Percentiles rank a stretch among this genome's conserved stretches.
phyloP scores from a whole-genome alignment of 2,329 filamentous ascomycete species.

The Trichoderma breve region DNA sequence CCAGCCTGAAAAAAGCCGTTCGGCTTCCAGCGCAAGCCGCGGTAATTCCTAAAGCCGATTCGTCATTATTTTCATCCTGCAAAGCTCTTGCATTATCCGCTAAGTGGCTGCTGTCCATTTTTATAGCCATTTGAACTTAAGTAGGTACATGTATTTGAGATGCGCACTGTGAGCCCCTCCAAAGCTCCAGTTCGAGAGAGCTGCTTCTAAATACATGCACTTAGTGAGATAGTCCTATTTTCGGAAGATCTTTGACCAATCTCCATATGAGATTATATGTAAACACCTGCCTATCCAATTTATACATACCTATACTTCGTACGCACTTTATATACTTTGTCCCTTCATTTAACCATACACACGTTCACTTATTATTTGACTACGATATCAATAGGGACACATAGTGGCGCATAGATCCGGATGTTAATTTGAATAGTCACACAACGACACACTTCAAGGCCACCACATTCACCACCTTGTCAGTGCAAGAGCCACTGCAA shows the following conservation, averaged over 20 bases:
- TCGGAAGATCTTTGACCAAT: neutral
- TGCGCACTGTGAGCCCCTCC: slow-evolving; percentile 1
- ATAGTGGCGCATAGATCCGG: neutral
- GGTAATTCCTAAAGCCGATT: neutral
- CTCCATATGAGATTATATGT: neutral
- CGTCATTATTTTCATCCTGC: neutral
- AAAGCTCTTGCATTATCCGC: neutral
- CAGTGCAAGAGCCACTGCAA: neutral
- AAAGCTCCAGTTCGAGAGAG: neutral
- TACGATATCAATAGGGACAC: neutral
- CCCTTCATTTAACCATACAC: neutral
- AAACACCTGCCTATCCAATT: neutral
- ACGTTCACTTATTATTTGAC: neutral
- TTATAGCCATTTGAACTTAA: neutral
- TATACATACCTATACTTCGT: no score
- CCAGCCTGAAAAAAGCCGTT: neutral
- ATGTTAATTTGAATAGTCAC: neutral
- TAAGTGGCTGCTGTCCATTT: neutral
- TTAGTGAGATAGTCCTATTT: neutral
- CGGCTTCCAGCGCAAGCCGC: neutral
- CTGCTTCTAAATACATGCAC: neutral
- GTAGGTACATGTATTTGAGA: neutral
- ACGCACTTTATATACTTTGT: neutral
- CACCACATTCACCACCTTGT: neutral
- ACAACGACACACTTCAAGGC: neutral